A percentile compares a stretch with the other conserved stretches of the same genome.
phyloP scores from a whole-genome alignment of 164 flowering plant species.

The Chimonanthus salicifolius region DNA sequence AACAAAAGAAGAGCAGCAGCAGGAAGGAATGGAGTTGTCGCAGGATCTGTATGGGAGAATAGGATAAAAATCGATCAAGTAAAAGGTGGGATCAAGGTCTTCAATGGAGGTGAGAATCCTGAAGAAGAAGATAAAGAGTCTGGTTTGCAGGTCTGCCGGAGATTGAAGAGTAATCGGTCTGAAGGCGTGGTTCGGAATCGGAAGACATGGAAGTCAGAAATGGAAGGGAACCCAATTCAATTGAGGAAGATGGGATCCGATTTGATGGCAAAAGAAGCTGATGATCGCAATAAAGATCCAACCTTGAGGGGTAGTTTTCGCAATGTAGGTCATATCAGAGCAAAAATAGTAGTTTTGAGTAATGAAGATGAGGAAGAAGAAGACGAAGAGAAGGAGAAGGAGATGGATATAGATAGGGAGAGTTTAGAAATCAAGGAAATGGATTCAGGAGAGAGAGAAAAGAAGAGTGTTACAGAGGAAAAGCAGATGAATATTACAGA shows the following conservation, averaged over 20 bases:
- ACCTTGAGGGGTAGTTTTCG: slow-evolving; percentile 17
- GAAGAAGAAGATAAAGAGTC: background rate
- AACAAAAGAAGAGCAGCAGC: slow-evolving; percentile 12
- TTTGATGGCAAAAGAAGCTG: slow-evolving; percentile 8
- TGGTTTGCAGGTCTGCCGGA: background rate
- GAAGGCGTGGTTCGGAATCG: slow-evolving; percentile 29
- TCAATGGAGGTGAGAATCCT: slow-evolving; percentile 35
- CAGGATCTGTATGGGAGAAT: slow-evolving; percentile 83
- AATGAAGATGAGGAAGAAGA: slow-evolving; percentile 11
- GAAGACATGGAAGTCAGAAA: slow-evolving; percentile 41
- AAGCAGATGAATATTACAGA: background rate
- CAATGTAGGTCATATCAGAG: slow-evolving; percentile 21
- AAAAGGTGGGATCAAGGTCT: slow-evolving; percentile 72
- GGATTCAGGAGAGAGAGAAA: slow-evolving; percentile 4
- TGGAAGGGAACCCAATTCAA: slow-evolving; percentile 24
- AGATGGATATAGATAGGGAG: slow-evolving; percentile 27
- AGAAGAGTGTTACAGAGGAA: slow-evolving; percentile 1
- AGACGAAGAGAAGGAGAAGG: slow-evolving; percentile 14
- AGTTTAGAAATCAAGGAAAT: slow-evolving; percentile 46
- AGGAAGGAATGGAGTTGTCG: slow-evolving; percentile 26
- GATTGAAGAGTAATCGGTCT: slow-evolving; percentile 9
- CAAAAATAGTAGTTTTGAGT: slow-evolving; percentile 8
- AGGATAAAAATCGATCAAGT: slow-evolving; percentile 70
- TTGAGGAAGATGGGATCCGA: slow-evolving; percentile 23
- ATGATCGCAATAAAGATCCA: slow-evolving; percentile 38